Percentiles rank a stretch among this genome's conserved stretches.
These are phyloP conservation scores for Neofusicoccum parvum DNA, from an alignment of 2,329 filamentous ascomycete genomes.

Conservation along the genomic window DNA sequence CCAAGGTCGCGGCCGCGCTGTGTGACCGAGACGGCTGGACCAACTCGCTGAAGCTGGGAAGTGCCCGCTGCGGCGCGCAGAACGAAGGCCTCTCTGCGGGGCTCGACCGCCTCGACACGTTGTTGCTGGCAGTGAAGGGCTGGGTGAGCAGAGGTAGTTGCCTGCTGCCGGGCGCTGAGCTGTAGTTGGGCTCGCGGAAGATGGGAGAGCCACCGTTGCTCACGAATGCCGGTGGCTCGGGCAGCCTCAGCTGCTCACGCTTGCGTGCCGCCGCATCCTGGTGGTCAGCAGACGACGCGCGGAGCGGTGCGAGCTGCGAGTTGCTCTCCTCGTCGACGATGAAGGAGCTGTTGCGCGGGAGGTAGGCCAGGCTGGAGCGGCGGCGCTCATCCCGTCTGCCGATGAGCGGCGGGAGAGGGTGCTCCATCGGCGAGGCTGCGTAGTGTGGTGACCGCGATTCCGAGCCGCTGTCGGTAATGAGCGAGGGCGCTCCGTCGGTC, in stretches of 20 bases:
- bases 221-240: constrained; percentile 8
- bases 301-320: background rate
- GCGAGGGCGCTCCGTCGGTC: constrained; percentile 65
- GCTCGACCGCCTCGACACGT: constrained; percentile 19
- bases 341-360: constrained; percentile 42
- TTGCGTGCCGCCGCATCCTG: constrained; percentile 24
- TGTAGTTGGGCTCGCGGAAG: constrained; percentile 20
- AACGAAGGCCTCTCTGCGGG: constrained; percentile 11
- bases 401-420: constrained; percentile 39
- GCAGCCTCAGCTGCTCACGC: constrained; percentile 29
- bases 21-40: constrained; percentile 33
- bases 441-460: constrained; percentile 50
- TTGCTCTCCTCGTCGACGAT: constrained; percentile 37
- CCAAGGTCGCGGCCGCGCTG: background rate
- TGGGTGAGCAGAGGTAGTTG: constrained; percentile 32
- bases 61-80: constrained; percentile 28
- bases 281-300: constrained; percentile 7
- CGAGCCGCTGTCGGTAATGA: constrained; percentile 66
- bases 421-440: constrained; percentile 50
- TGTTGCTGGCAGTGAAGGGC: constrained; percentile 24
- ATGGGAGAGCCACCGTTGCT: constrained; percentile 1
- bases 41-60: constrained; percentile 38
- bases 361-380: constrained; percentile 36
- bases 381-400: constrained; percentile 40
- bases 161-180: background rate